Percentiles rank a stretch among this genome's conserved stretches.
These are phyloP conservation scores for Hericium alpestre DNA, from an alignment of 768 basidiomycete species.

Conservation along the genomic window DNA sequence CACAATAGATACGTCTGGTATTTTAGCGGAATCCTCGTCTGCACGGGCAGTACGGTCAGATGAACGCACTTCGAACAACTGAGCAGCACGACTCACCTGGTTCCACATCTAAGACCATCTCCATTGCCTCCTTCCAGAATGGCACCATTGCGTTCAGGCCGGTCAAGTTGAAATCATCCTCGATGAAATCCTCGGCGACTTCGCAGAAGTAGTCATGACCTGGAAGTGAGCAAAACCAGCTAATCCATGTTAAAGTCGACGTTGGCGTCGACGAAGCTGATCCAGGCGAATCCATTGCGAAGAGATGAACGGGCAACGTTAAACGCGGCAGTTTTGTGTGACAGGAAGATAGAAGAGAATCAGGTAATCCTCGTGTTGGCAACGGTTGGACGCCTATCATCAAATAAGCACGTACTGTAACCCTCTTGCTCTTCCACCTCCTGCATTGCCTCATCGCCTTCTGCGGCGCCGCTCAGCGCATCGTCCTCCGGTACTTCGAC, in stretches of 20 bases:
- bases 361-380: constrained; percentile 11
- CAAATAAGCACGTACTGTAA: constrained; percentile 57
- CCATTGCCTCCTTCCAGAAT: constrained; percentile 99
- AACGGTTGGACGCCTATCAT: background rate
- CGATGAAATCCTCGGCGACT: constrained; percentile 97
- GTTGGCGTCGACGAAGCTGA: constrained; percentile 83
- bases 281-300: background rate
- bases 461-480: constrained; percentile 41
- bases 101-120: constrained; percentile 99
- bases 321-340: background rate
- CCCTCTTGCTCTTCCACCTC: constrained; percentile 54
- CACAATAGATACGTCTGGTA: constrained; percentile 96
- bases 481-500: constrained; percentile 55
- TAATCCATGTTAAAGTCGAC: constrained; percentile 89
- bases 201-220: constrained; percentile 98
- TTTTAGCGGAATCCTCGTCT: constrained; percentile 91
- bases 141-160: constrained; percentile 93
- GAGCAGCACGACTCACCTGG: constrained; percentile 57
- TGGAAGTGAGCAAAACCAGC: constrained; percentile 90
- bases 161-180: constrained; percentile 98
- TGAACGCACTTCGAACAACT: constrained; percentile 3
- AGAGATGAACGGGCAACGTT: background rate
- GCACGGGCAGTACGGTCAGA: constrained; percentile 12
- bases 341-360: background rate
- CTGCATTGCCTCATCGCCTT: constrained; percentile 75